Base-by-base conservation (phyloP, 371 early-diverging fungal genomes). In the Mortierella sp. region DNA sequence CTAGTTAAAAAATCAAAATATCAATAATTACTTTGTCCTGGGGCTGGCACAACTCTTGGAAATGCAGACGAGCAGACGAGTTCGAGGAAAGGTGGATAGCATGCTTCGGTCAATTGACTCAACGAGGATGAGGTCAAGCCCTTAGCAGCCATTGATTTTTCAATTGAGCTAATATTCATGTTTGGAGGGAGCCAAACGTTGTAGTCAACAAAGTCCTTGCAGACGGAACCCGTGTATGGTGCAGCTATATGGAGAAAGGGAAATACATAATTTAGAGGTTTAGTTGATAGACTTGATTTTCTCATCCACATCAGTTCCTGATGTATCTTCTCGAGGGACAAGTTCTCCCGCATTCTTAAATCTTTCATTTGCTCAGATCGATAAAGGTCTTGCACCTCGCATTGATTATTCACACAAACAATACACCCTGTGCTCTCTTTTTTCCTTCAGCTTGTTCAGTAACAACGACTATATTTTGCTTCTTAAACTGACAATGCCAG, bases 151-250 rank as follows among this genome's bases (percentile, higher is more conserved):
- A 74, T 34, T 0, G 1, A 19, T 22, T 10, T 23, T 55, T 80
- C 81, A n/a, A 80, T 58, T 7, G 55, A 0, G 28, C 60, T 68
- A 1, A 75, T 37, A 32, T 71, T 75, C 6, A 1, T 8, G 58
- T 42, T 66, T 22, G 75, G 70, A 15, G 81, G 81, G 49, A 80
- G 60, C 81, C 81, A 80, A 35, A 80, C 75, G 0, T 35, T 8
- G 59, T 75, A 75, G 28, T 80, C 22, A 62, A 80, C 62, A 61
- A 68, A 75, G 55, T 75, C 42, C 57, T 34, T 61, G 62, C 81
- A 80, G 32, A 80, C 42, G 0, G 57, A 53, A 37, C 81, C 81
- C 17, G 28, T 75, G 42, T 79, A 79, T 15, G 5, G 0, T n/a
- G 26, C 59, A 32, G 73, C 79, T 79, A 72, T 9, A 37, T 17